Evolutionary conservation across 228 moss, liverwort and hornwort genomes (phyloP), one percentile per base, ranked within the genome.

Genomic region (Sphagnum fallax): DNA sequence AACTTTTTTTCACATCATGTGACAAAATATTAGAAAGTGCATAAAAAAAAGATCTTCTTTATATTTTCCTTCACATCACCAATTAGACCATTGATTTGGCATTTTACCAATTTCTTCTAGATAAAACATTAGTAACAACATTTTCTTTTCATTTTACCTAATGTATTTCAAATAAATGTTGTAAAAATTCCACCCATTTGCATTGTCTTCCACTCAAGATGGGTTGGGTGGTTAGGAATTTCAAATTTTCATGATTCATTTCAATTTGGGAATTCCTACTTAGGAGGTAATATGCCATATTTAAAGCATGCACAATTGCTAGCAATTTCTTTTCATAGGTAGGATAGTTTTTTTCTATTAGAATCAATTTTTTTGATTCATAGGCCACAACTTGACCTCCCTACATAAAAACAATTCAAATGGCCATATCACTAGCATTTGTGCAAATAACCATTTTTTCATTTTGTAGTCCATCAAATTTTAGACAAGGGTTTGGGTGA

Each of bases 221-320:
- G 49, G 70, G 70, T 59, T 70, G 5, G 4, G 0, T 16, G 14
- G 50, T 50, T n/a, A 70, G 61, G 10, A 16, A 60, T 49, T 16
- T 58, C 49, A 70, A 49, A 49, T 6, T 50, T 10, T 70, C 16
- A 60, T 61, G 60, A 48, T 70, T 47, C 3, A 4, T 60, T 8
- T 60, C 59, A 47, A 48, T 49, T 32, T 32, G 8, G 49, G 61
- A 62, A 13, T 61, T n/a, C 5, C 6, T 15, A 47, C 60, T 0
- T 1, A 59, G 5, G 4, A 70, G 1, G 14, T 70, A 70, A 14
- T 72, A 16, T 52, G 64, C 32, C 64, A 65, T 52, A 6, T 64
- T 63, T 16, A 72, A n/a, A 53, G 72, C 50, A 52, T 52, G 63
- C 32, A 72, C 62, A 47, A 72, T 49, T 51, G 62, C 65, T 13